Evolutionary conservation across 2,329 filamentous ascomycete species (phyloP).

Genomic region (Trichoderma cornu-damae): DNA sequence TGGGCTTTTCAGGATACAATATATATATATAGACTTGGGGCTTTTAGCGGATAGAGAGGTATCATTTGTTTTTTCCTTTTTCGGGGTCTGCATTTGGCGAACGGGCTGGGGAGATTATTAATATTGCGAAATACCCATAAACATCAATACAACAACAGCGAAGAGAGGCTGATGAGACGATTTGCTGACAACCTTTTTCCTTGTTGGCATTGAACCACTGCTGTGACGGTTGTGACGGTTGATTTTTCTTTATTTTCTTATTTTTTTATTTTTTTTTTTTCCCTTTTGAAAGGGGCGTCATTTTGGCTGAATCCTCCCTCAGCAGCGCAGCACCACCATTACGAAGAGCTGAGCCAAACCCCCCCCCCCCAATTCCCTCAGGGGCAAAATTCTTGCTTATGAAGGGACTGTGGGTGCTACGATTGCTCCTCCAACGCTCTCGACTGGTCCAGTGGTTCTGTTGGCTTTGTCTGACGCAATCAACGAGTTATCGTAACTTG

Average conservation of each 20-base stretch:
- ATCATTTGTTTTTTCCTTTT: neutral
- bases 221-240: no score
- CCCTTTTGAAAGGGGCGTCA: no score
- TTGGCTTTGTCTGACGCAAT: constrained; percentile 10
- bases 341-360: neutral
- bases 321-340: neutral
- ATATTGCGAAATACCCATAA: constrained; percentile 3
- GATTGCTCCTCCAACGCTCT: neutral
- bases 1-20: neutral
- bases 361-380: neutral
- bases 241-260: no score
- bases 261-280: no score
- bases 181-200: neutral
- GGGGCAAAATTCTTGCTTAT: constrained; percentile 1
- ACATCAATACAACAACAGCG: neutral
- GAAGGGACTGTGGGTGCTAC: neutral
- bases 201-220: neutral
- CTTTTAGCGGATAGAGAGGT: constrained; percentile 4
- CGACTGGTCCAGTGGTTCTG: neutral
- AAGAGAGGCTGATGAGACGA: neutral
- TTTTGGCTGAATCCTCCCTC: neutral
- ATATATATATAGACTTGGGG: constrained; percentile 14
- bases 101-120: neutral
- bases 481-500: neutral
- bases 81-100: neutral